Base-by-base conservation (phyloP, 331 rosid genomes). In the Quercus phellos region DNA sequence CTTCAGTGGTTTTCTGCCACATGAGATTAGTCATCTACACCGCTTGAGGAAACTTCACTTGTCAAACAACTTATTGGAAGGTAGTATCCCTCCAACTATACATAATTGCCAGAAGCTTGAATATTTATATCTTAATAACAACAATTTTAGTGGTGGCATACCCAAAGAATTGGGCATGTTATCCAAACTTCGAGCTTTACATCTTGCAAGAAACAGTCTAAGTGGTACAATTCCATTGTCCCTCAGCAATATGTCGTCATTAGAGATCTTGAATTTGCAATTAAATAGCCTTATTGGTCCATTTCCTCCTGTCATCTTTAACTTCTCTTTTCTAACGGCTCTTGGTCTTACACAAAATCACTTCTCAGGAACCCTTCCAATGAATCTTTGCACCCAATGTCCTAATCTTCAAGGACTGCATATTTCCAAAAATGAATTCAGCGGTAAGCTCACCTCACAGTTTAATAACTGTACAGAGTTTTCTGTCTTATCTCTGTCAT, bases 71-170 rank as follows among this genome's bases (percentile, higher is more conserved):
- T 1, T 6, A 8, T 30, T 73, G 68, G 66, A 73, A 32, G 66
- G 77, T 27, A 21, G 19, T 7, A 30, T 55, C 42, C 51, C 76
- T 51, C 51, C 76, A 11, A 46, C 51, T 46, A 16, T 72, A 53
- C 18, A 54, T 17, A 18, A 53, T 6, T 72, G 76, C 21, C 46
- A 54, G 6, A 72, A 29, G 46, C 46, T 38, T 7, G 12, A 38
- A 38, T 38, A 8, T 38, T 38, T 38, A 2, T 0, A 38, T 8
- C 11, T 38, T 38, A 0, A 0, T 8, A 0, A 7, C 12, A 38
- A 38, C 46, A 38, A 38, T 8, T 8, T 38, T 38, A 38, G 46
- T 8, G 46, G 46, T 38, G 0, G 46, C 46, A 38, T 38, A 0
- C 12, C 46, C 0, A 0, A 38, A 38, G 46, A 38, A 0, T 38